Evolutionary conservation across 495 filamentous ascomycete genomes (phyloP), one percentile per base, ranked within the genome.

Genomic region (Penicillium turbatum): DNA sequence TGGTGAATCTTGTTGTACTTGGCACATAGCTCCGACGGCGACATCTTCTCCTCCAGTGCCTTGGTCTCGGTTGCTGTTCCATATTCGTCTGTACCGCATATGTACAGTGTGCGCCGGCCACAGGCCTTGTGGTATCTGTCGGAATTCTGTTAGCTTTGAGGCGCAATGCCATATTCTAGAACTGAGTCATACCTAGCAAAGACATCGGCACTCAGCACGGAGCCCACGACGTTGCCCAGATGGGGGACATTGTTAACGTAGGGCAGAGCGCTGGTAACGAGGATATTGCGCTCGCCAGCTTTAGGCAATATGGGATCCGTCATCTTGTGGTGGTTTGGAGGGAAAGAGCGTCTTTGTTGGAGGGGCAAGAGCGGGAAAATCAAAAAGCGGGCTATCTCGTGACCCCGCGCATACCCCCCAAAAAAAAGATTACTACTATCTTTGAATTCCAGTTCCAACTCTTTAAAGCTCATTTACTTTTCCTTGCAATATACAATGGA

Each of bases 211-310:
- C 82, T 85, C 62, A 97, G 80, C 34, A 96, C 90, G 58, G 85
- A 89, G 51, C 93, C 93, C 48, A 97, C 81, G 50, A 97, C 86
- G 70, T 98, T 98, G 49, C 93, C 92, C 62, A 96, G 78, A 72
- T 96, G 92, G 46, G 92, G 93, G 9, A 95, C 89, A 71, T 96
- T 97, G 75, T 97, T 97, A 46, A 96, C 91, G 66, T 97, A 97
- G 37, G 89, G 88, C 31, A 90, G 63, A 37, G 87, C 62, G 40
- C 51, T 65, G 46, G 67, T 86, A 34, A 86, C 77, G 24, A 87
- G 58, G 26, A 76, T 67, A 62, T 76, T 77, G 37, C 69, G 69
- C 64, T 76, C 57, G 51, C 73, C 75, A 53, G 69, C 54, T 56
- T 72, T 62, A 51, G 75, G 75, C 51, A 78, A 50, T 17, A 77